Percentiles rank a stretch among this genome's conserved stretches.
phyloP scores from a whole-genome alignment of 2,329 filamentous ascomycete species.

The Pyrenophora tritici-repentis region DNA sequence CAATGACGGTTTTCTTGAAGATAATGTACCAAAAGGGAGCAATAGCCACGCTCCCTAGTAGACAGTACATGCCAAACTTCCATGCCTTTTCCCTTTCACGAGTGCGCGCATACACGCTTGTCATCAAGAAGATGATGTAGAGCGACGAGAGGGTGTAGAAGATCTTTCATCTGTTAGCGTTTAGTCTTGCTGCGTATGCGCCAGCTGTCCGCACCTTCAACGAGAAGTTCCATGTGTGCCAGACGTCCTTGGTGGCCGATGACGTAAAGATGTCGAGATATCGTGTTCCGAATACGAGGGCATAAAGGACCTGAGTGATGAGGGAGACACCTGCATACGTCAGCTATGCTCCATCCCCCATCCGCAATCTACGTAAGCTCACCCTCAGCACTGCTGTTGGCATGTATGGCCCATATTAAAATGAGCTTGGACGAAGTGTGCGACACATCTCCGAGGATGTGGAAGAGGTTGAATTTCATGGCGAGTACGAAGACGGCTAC shows the following conservation, averaged over 20 bases:
- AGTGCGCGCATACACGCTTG: constrained; percentile 82
- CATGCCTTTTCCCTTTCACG: constrained; percentile 90
- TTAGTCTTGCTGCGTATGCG: not conserved
- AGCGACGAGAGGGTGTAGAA: constrained; percentile 84
- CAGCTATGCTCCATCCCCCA: constrained; percentile 1
- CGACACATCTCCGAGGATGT: constrained; percentile 80
- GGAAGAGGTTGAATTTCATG: constrained; percentile 61
- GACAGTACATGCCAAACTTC: constrained; percentile 77
- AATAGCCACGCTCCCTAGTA: constrained; percentile 67
- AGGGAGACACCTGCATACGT: constrained; percentile 73
- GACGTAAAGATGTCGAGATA: constrained; percentile 79
- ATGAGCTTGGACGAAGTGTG: constrained; percentile 88
- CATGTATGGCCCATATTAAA: constrained; percentile 87
- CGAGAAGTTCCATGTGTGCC: constrained; percentile 63
- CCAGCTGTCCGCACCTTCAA: constrained; percentile 63
- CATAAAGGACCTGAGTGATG: constrained; percentile 88
- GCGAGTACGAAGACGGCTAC: constrained; percentile 22
- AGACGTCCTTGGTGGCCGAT: constrained; percentile 46
- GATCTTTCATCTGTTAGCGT: constrained; percentile 52
- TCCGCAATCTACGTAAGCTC: constrained; percentile 13
- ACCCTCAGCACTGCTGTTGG: constrained; percentile 85
- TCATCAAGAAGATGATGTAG: constrained; percentile 88
- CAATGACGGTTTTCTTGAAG: constrained; percentile 60
- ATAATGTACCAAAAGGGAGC: constrained; percentile 76
- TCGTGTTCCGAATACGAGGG: constrained; percentile 80